phyloP scores from a whole-genome alignment of 2,329 filamentous ascomycete genomes.

The Phyllosticta citriasiana region DNA sequence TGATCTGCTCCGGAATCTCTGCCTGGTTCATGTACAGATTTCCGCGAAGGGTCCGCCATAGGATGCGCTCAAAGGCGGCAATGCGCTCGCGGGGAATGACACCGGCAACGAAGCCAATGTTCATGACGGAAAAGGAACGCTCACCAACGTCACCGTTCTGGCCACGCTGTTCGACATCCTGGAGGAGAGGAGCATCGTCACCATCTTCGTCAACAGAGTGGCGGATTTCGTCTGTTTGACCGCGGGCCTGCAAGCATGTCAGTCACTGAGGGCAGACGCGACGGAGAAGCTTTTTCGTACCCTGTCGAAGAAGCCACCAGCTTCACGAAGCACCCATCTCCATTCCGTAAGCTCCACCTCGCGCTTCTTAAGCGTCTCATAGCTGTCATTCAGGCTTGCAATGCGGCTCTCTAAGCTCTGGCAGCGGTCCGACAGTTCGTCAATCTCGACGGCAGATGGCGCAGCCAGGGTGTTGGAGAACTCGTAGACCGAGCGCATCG shows the following conservation, averaged over 20 bases:
- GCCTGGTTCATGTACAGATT: conserved; percentile 99
- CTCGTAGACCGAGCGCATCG: conserved; percentile 81
- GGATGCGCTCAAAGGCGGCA: conserved; percentile 88
- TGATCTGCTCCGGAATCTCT: conserved; percentile 86
- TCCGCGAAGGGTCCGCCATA: conserved; percentile 93
- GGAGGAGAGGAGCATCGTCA: conserved; percentile 86
- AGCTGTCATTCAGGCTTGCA: conserved; percentile 89
- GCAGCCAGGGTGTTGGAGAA: conserved; percentile 79
- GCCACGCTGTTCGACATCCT: conserved; percentile 80
- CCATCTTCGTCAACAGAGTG: conserved; percentile 77
- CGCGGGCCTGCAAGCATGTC: conserved; percentile 53
- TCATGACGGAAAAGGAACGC: conserved; percentile 90
- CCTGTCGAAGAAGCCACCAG: conserved; percentile 93
- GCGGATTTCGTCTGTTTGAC: conserved; percentile 92
- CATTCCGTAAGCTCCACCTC: conserved; percentile 96
- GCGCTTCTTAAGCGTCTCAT: conserved; percentile 95
- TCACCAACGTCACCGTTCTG: conserved; percentile 58
- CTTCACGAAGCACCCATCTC: conserved; percentile 95
- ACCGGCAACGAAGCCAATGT: conserved; percentile 96
- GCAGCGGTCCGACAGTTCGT: conserved; percentile 85
- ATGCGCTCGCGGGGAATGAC: conserved; percentile 91
- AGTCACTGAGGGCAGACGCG: background rate
- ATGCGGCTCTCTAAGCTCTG: conserved; percentile 88
- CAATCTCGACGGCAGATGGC: conserved; percentile 88
- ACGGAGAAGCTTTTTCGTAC: conserved; percentile 17